Percentiles rank a stretch among this genome's conserved stretches.
phyloP scores from a whole-genome alignment of 768 basidiomycete genomes.

The Boletellus ananiceps region DNA sequence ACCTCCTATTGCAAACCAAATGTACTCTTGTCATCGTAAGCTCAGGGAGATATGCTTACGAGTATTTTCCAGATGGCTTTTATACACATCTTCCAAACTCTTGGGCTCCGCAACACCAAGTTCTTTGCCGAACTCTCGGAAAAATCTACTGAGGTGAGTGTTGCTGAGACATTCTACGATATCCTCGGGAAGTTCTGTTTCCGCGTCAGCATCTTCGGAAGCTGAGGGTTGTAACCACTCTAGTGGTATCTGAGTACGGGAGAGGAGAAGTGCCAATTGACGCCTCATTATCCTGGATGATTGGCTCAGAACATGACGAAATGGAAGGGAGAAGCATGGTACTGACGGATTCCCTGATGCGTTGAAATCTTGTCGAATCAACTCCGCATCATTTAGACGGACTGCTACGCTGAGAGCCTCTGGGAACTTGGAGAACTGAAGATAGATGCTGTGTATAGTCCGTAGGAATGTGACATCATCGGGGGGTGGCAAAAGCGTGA shows the following conservation, averaged over 20 bases:
- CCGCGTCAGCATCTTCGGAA: slow-evolving; percentile 47
- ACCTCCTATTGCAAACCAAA: slow-evolving; percentile 41
- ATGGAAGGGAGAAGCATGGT: background rate
- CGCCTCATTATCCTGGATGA: slow-evolving; percentile 75
- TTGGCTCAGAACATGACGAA: background rate
- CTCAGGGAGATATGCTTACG: slow-evolving; percentile 40
- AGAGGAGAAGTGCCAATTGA: slow-evolving; percentile 91
- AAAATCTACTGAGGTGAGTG: slow-evolving; percentile 73
- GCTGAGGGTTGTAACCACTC: slow-evolving; percentile 76
- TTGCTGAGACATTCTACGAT: slow-evolving; percentile 85
- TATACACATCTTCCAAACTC: slow-evolving; percentile 95
- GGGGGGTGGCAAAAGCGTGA: slow-evolving; percentile 85
- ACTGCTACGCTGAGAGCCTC: slow-evolving; percentile 88
- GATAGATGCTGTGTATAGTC: slow-evolving; percentile 86
- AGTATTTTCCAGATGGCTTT: slow-evolving; percentile 89
- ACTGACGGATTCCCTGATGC: slow-evolving; percentile 83
- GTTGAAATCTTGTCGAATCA: slow-evolving; percentile 85
- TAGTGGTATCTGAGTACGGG: slow-evolving; percentile 84
- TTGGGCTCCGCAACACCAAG: slow-evolving; percentile 86
- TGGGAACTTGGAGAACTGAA: slow-evolving; percentile 81
- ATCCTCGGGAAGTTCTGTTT: slow-evolving; percentile 72
- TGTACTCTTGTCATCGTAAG: background rate
- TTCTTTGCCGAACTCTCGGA: slow-evolving; percentile 91
- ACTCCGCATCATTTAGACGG: slow-evolving; percentile 70
- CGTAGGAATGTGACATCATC: slow-evolving; percentile 88